Evolutionary conservation across 2,329 filamentous ascomycete species (phyloP), one percentile per base, ranked within the genome.

Genomic region (Cercospora sp.): DNA sequence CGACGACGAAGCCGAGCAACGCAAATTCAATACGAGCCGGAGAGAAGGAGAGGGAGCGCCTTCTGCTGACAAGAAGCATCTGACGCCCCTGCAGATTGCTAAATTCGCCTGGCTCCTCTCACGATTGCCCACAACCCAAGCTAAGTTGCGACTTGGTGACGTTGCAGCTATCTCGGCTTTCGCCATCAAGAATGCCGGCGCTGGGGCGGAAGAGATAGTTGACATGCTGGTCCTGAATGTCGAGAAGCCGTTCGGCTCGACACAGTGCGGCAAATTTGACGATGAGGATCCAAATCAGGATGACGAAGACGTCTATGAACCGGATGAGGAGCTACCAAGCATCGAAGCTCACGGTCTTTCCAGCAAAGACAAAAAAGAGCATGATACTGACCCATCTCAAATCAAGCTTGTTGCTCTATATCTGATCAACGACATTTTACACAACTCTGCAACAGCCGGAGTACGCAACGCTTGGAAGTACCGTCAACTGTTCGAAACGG

Each of bases 181-280:
- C 79, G 94, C 94, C 12, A 93, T 98, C 65, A 90, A 90, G 2
- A 93, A 98, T 77, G 91, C 93, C 1, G 92, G 90, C 45, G 86
- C 89, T 20, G 95, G 94, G 16, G 91, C 92, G 12, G 91, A 96
- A 71, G 95, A 98, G 81, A 90, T 97, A 39, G 93, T 96, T n/a
- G 87, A 94, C 60, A 87, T 96, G 80, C 89, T 98, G 42, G 87
- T 96, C 0, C 85, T 89, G 0, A 98, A 99, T 74, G 85, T 98
- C 36, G 85, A 91, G 67, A 87, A 86, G 62, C 95, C 95, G 0
- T 88, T 96, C 67, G 86, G 89, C 5, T 87, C 90, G 72, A 92
- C 89, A 0, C 70, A 72, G 16, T 86, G 86, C 6, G 91, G 91
- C 26, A 94, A 92, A 68, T 87, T 89, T 0, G 82, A 86, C 64